These are phyloP conservation scores for Penicillium janthinellum DNA, from an alignment of 2,329 filamentous ascomycete species.

Conservation along the genomic window DNA sequence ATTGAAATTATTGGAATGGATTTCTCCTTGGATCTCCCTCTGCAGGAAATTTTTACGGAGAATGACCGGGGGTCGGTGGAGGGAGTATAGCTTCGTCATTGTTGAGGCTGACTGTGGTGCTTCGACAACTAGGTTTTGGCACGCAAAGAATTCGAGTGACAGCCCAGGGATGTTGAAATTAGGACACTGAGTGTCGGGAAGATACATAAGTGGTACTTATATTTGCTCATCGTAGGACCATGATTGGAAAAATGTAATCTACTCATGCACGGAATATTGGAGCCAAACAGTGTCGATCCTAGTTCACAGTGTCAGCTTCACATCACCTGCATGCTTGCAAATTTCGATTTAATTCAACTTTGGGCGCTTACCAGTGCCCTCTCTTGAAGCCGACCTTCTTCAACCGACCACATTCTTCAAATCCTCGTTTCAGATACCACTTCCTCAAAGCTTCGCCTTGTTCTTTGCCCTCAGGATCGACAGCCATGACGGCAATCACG, in stretches of 20 bases:
- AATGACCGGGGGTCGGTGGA: no score
- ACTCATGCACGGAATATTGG: slow-evolving; percentile 11
- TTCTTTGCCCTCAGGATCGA: slow-evolving; percentile 37
- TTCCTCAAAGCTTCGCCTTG: slow-evolving; percentile 37
- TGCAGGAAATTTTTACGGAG: no score
- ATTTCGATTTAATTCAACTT: neutral
- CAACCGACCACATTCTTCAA: slow-evolving; percentile 42
- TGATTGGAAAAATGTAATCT: neutral
- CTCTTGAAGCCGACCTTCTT: slow-evolving; percentile 43
- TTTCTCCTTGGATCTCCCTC: no score
- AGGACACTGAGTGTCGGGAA: no score
- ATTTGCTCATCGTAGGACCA: no score
- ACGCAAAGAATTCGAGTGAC: no score
- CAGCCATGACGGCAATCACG: slow-evolving; percentile 43
- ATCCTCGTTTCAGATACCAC: slow-evolving; percentile 44
- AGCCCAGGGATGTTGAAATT: no score
- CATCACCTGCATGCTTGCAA: neutral
- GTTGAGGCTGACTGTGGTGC: no score
- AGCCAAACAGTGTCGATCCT: slow-evolving; percentile 24
- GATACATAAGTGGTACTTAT: no score
- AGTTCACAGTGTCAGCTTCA: neutral
- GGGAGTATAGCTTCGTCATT: no score
- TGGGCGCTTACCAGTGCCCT: slow-evolving; percentile 33
- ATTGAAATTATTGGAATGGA: no score
- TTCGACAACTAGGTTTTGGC: no score